Base-by-base conservation (phyloP, 805 yeast genomes). In the Sporopachydermia quercuum region DNA sequence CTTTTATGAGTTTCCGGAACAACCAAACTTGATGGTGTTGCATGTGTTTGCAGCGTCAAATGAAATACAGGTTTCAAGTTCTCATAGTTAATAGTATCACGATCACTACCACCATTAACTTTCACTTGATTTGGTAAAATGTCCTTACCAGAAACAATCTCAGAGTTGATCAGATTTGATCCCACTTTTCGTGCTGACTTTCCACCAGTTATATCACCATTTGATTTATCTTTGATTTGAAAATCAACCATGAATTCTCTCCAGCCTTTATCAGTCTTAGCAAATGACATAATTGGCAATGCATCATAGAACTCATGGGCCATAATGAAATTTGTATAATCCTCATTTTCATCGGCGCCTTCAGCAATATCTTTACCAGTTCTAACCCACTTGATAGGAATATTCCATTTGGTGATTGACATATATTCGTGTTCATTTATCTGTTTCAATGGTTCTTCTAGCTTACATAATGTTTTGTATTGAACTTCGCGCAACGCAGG, bases 301-400 rank as follows among this genome's bases (percentile, higher is more conserved):
- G 94, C 94, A 57, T 84, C 94, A 52, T 78, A 84, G 50, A 84
- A 84, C 55, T 84, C 94, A 53, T 84, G 94, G 0, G 93, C 91
- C 40, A 84, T 54, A 3, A 81, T 63, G 52, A 72, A 83, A 43
- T 80, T 78, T 35, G 82, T 64, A 16, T 48, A 36, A 3, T 37
- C 42, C 4, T 51, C 51, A 35, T 19, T 52, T 33, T 52, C 49
- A 2, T 46, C 42, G 3, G 40, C 33, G 18, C 49, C 51, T 4
- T 42, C 42, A 2, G 48, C 54, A 3, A 70, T 55, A 42, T 72
- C 77, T 37, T 64, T 62, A 44, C 71, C 76, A 4, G 76, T 76
- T 41, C 72, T 73, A 3, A 70, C 63, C 83, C 83, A 77, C n/a
- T 54, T 56, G 2, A 83, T 59, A 0, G 55, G 49, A 38, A 70